phyloP scores from a whole-genome alignment of 768 basidiomycete species.

The Podaxis sp. region DNA sequence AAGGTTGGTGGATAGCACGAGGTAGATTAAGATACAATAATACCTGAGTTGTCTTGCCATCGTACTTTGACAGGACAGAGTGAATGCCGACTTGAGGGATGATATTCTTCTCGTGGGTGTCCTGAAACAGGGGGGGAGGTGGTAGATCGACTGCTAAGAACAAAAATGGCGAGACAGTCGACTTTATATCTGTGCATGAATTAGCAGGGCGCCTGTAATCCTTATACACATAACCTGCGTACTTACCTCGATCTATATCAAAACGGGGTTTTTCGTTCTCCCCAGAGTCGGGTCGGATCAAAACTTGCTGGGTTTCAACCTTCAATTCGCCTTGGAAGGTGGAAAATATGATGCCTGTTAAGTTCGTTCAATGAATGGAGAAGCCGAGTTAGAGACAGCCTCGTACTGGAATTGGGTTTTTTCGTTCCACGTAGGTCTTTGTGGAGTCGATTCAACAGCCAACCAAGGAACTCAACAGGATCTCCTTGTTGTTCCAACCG shows the following conservation, averaged over 20 bases:
- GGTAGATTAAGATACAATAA: slow-evolving; percentile 5
- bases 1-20: neutral
- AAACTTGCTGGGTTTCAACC: slow-evolving; percentile 90
- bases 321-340: slow-evolving; percentile 94
- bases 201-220: slow-evolving; percentile 7
- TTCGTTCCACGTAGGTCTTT: slow-evolving; percentile 93
- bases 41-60: slow-evolving; percentile 87
- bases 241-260: slow-evolving; percentile 87
- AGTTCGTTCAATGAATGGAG: slow-evolving; percentile 12
- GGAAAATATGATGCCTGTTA: slow-evolving; percentile 80
- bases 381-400: slow-evolving; percentile 10
- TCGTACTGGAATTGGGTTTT: slow-evolving; percentile 84
- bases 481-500: slow-evolving; percentile 93
- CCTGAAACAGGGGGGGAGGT: slow-evolving; percentile 96
- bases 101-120: slow-evolving; percentile 95
- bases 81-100: slow-evolving; percentile 96
- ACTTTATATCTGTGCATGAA: slow-evolving; percentile 73
- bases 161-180: slow-evolving; percentile 83
- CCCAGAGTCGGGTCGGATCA: slow-evolving; percentile 74
- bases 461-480: slow-evolving; percentile 92
- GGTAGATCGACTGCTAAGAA: slow-evolving; percentile 96
- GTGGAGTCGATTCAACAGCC: slow-evolving; percentile 92
- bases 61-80: slow-evolving; percentile 88
- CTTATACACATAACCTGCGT: slow-evolving; percentile 9
- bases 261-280: slow-evolving; percentile 83